A percentile compares a stretch with the other conserved stretches of the same genome.
Evolutionary conservation across 371 early-diverging fungal genomes (phyloP).

Genomic region (Apophysomyces sp.): DNA sequence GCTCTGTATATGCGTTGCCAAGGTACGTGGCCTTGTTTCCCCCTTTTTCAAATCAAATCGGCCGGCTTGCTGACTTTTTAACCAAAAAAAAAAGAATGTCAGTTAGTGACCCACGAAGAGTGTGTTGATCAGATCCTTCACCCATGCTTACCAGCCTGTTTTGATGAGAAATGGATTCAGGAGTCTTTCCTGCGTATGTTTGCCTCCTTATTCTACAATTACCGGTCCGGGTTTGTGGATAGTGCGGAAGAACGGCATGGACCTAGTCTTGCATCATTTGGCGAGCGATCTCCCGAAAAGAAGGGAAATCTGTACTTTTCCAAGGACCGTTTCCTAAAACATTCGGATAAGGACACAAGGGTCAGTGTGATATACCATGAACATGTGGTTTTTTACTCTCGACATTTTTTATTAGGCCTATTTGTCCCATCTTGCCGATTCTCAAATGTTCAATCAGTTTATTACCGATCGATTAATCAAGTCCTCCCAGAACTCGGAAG

Average conservation of each 20-base stretch:
- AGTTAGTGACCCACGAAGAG: constrained; percentile 55
- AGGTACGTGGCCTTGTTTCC: constrained; percentile 16
- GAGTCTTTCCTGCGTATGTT: constrained; percentile 74
- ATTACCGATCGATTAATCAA: constrained; percentile 71
- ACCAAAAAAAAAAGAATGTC: constrained; percentile 39
- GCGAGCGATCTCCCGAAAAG: constrained; percentile 9
- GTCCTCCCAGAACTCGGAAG: constrained; percentile 67
- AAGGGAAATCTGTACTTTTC: constrained; percentile 43
- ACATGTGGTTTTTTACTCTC: not conserved
- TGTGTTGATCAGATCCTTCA: constrained; percentile 58
- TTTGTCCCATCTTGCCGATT: constrained; percentile 61
- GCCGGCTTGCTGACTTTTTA: too few relatives aligned
- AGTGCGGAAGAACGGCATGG: constrained; percentile 22
- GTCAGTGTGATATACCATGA: constrained; percentile 34
- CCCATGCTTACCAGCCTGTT: constrained; percentile 60
- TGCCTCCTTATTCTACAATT: constrained; percentile 74
- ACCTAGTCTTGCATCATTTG: constrained; percentile 8
- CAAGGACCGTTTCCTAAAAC: constrained; percentile 63
- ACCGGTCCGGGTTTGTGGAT: constrained; percentile 57
- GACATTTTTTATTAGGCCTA: constrained; percentile 36
- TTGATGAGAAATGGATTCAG: constrained; percentile 71
- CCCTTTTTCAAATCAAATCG: constrained; percentile 23
- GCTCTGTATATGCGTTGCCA: constrained; percentile 42
- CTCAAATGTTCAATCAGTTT: constrained; percentile 85
- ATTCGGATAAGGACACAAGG: constrained; percentile 65